Evolutionary conservation across 345 rosid genomes (phyloP).

Genomic region (Diplotaxis tenuifolia): DNA sequence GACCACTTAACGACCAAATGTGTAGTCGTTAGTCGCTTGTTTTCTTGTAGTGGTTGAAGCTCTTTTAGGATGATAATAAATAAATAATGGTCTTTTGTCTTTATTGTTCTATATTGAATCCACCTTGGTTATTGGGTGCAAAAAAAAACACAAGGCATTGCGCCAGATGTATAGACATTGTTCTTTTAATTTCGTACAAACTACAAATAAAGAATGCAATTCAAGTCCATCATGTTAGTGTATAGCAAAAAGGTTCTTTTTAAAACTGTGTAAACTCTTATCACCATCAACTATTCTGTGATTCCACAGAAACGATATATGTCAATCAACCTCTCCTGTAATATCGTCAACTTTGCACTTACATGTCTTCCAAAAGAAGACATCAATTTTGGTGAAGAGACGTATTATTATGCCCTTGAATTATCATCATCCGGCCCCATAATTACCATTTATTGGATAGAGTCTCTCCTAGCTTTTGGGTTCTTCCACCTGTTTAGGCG

Average conservation of each 20-base stretch:
- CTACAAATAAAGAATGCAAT: background rate
- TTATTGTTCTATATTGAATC: background rate
- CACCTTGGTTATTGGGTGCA: background rate
- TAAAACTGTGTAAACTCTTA: background rate
- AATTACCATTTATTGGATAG: background rate
- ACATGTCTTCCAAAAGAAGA: constrained; percentile 2
- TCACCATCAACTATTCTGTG: background rate
- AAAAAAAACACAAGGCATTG: constrained; percentile 1
- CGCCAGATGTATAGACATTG: background rate
- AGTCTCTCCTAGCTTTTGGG: constrained; percentile 18
- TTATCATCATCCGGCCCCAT: constrained; percentile 9
- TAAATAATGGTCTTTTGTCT: background rate
- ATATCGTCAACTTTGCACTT: constrained; percentile 31
- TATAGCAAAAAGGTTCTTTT: background rate
- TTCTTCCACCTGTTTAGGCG: constrained; percentile 9
- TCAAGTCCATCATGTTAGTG: background rate
- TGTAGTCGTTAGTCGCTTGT: too few species aligned
- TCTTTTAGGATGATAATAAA: constrained; percentile 2
- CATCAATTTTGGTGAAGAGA: constrained; percentile 27
- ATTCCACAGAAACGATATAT: constrained; percentile 4
- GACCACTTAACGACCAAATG: too few species aligned
- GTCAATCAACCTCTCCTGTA: constrained; percentile 29
- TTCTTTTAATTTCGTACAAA: too few species aligned
- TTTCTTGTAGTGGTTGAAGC: constrained; percentile 25
- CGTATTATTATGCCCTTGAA: background rate